Evolutionary conservation across 2,329 filamentous ascomycete species (phyloP).

Genomic region (Penicillium sp.): DNA sequence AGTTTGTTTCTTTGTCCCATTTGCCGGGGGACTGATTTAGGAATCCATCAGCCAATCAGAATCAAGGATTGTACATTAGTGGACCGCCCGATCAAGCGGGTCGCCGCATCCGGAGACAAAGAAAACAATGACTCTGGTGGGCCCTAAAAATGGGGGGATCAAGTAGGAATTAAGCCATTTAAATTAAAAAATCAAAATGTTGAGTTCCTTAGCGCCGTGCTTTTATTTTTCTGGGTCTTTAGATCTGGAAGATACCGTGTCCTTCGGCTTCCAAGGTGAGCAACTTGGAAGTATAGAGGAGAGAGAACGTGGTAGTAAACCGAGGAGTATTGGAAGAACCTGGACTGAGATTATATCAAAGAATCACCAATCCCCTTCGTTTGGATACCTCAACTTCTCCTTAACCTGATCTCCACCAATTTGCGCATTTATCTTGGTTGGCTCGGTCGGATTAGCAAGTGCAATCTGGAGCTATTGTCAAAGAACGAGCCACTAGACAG

Average conservation of each 20-base stretch:
- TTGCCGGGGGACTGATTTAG: constrained; percentile 18
- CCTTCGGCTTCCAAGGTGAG: no score
- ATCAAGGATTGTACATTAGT: no score
- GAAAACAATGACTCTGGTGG: constrained; percentile 27
- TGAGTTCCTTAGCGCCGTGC: no score
- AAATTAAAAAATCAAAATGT: neutral
- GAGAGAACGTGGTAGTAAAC: neutral
- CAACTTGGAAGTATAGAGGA: neutral
- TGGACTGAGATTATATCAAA: constrained; percentile 2
- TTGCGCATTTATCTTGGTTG: constrained; percentile 17
- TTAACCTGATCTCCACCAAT: neutral
- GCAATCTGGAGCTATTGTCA: constrained; percentile 15
- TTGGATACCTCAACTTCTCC: neutral
- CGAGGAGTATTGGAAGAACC: neutral
- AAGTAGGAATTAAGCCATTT: neutral
- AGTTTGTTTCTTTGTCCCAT: constrained; percentile 15
- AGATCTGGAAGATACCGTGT: constrained; percentile 5
- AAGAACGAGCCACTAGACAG: constrained; percentile 18
- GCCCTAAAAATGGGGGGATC: neutral
- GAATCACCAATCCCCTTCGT: neutral
- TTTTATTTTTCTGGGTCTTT: neutral
- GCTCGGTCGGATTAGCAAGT: constrained; percentile 21
- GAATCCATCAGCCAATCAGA: neutral
- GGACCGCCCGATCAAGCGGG: constrained; percentile 10
- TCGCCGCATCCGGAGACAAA: constrained; percentile 28